Base-by-base conservation (phyloP, 108 stramenopile genomes). In the Fragilariopsis cylindrus region DNA sequence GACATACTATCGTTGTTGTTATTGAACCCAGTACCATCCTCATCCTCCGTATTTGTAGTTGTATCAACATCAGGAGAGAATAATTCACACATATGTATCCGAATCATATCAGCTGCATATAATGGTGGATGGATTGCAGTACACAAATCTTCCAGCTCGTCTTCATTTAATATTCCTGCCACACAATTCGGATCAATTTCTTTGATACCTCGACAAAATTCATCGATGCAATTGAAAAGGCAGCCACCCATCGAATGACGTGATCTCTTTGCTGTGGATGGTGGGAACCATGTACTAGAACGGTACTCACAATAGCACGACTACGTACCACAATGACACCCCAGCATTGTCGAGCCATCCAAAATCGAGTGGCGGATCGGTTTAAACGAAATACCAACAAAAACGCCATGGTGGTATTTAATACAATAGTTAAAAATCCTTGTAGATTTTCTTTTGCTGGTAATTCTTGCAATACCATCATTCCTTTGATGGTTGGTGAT, bases 361-460 rank as follows among this genome's bases (percentile, higher is more conserved):
- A 85, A 55, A 69, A 85, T 57, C 81, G 77, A 0, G 55, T 77
- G 4, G 77, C 78, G 13, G 77, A 75, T 64, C 84, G 70, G 64
- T 79, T 73, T 8, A 85, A 67, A 3, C 84, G 84, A 76, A 85
- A 85, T 44, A 85, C 84, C 0, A 85, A 55, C 67, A 85, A 57
- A 52, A 85, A 85, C 0, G 77, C 57, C 41, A 85, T 16, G 55
- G 84, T 69, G 5, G 83, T 65, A 19, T 57, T 80, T 9, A 84
- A 47, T 0, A 79, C 68, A 18, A 80, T 45, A 8, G 57, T 56
- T 60, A 78, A 78, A 30, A 30, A 30, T 30, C 30, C 30, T 30
- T 30, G 30, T 30, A 30, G 30, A 30, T 30, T 30, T 30, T 30
- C 30, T 30, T 30, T 30, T 0, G 30, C 30, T 30, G 30, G 30